A percentile compares a stretch with the other conserved stretches of the same genome.
phyloP scores from a whole-genome alignment of 176 grass and related monocot genomes.

The Phragmites australis region DNA sequence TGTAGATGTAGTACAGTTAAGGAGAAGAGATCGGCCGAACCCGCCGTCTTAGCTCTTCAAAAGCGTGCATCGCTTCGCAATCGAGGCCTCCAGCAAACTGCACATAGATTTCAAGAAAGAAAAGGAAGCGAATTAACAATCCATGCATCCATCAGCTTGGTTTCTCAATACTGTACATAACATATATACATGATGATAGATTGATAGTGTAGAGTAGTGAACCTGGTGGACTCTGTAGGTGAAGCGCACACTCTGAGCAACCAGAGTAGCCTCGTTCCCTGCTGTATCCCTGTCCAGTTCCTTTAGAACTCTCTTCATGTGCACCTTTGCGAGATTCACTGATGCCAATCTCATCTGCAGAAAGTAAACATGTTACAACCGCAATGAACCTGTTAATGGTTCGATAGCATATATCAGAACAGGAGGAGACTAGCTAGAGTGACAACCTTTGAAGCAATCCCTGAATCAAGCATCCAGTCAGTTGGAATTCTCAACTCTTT shows the following conservation, averaged over 20 bases:
- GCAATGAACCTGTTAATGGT: neutral
- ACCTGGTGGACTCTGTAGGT: constrained; percentile 85
- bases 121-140: neutral
- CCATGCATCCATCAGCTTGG: neutral
- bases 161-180: neutral
- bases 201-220: neutral
- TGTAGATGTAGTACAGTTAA: neutral
- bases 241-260: constrained; percentile 80
- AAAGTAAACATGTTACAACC: neutral
- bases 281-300: constrained; percentile 70
- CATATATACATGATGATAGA: neutral
- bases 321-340: constrained; percentile 74
- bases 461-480: constrained; percentile 94
- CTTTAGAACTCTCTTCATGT: constrained; percentile 70
- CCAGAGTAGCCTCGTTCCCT: constrained; percentile 53
- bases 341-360: constrained; percentile 78
- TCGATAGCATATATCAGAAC: neutral
- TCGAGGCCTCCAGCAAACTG: constrained; percentile 48
- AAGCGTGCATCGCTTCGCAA: constrained; percentile 34
- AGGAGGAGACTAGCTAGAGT: neutral
- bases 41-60: constrained; percentile 63
- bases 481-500: constrained; percentile 80
- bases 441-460: constrained; percentile 68
- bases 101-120: neutral
- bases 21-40: constrained; percentile 30